Conservation (phyloP, 768 basidiomycete species). For the Saitozyma sp. region DNA sequence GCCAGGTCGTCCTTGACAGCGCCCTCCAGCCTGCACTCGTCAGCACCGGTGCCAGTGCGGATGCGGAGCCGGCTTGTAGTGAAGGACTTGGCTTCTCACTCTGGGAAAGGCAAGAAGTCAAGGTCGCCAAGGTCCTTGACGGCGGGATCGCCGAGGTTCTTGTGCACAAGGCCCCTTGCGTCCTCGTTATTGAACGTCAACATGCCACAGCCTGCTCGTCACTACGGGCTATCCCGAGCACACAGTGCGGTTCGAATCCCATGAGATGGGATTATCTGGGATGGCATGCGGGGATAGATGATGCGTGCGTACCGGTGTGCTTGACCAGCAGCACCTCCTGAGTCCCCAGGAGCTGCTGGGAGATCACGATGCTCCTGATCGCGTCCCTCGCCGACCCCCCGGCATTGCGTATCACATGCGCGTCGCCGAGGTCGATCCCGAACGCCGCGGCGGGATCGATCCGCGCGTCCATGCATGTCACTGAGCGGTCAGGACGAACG, state of each 20-base stretch:
- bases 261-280: no score
- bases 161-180: no score
- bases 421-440: conserved; percentile 64
- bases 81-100: conserved; percentile 25
- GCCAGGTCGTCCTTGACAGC: conserved; percentile 57
- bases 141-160: no score
- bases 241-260: no score
- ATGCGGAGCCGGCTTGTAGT: no score
- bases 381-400: conserved; percentile 60
- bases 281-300: no score
- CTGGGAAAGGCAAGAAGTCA: conserved; percentile 25
- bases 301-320: conserved; percentile 58
- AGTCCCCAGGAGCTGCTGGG: conserved; percentile 71
- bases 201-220: conserved; percentile 32
- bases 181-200: no score
- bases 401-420: conserved; percentile 70
- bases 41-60: no score
- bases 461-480: conserved; percentile 75
- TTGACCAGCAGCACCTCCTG: conserved; percentile 68
- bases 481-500: conserved; percentile 1
- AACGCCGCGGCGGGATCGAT: conserved; percentile 54
- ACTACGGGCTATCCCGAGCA: conserved; percentile 62
- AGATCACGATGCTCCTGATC: conserved; percentile 67
- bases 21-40: neutral
- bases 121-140: neutral